Percentiles rank a stretch among this genome's conserved stretches.
Conservation (phyloP, 257 asterid genomes). For the Cruciata laevipes region DNA sequence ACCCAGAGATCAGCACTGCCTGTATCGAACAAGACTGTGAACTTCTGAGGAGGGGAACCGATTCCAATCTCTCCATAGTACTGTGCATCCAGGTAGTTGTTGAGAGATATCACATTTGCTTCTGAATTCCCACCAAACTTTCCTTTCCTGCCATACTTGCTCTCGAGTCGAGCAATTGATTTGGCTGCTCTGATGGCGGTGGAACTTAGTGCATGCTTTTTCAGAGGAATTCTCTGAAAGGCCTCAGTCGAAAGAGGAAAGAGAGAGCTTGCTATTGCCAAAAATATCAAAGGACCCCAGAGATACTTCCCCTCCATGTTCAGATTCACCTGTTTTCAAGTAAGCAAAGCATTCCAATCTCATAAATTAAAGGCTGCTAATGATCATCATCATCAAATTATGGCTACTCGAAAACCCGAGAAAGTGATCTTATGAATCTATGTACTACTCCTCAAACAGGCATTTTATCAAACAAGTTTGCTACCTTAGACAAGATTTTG, state of each 20-base stretch:
- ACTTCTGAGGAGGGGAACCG: conserved; percentile 91
- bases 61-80: conserved; percentile 84
- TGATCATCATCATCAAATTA: not conserved
- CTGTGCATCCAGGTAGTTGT: conserved; percentile 91
- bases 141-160: conserved; percentile 28
- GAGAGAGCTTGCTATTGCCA: conserved; percentile 41
- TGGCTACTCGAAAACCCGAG: not conserved
- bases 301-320: conserved; percentile 49
- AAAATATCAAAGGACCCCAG: conserved; percentile 35
- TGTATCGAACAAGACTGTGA: conserved; percentile 81
- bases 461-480: conserved; percentile 2
- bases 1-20: conserved; percentile 99
- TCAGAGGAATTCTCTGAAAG: conserved; percentile 53
- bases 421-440: not conserved
- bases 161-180: conserved; percentile 32
- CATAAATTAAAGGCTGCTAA: not conserved
- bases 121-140: conserved; percentile 38
- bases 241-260: conserved; percentile 54
- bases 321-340: conserved; percentile 37
- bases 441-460: not conserved
- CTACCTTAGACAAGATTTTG: too few species aligned
- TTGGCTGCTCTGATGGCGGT: conserved; percentile 46
- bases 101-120: conserved; percentile 46
- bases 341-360: not conserved
- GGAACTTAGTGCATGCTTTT: conserved; percentile 50